phyloP scores from a whole-genome alignment of 2,329 filamentous ascomycete genomes.

The Chaetomiaceae sp. region DNA sequence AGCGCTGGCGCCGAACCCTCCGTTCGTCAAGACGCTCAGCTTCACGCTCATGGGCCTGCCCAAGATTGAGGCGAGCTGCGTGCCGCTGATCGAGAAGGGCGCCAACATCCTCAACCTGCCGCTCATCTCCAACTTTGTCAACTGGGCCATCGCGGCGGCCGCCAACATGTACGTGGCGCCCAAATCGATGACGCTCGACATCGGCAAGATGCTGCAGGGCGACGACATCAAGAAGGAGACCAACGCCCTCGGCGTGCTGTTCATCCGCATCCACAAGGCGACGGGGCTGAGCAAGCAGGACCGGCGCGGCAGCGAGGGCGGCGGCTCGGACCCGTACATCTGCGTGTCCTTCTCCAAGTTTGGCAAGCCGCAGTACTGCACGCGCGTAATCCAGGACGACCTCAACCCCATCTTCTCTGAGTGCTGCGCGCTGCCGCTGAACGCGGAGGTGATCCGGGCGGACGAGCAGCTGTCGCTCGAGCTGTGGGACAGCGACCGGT shows the following conservation, averaged over 20 bases:
- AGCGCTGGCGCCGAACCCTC: slow-evolving; percentile 82
- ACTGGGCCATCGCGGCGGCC: slow-evolving; percentile 84
- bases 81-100: slow-evolving; percentile 85
- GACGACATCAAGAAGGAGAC: slow-evolving; percentile 90
- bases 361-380: slow-evolving; percentile 96
- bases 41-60: slow-evolving; percentile 93
- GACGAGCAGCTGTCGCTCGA: slow-evolving; percentile 91
- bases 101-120: slow-evolving; percentile 89
- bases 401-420: slow-evolving; percentile 92
- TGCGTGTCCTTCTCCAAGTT: slow-evolving; percentile 95
- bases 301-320: slow-evolving; percentile 68
- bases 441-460: slow-evolving; percentile 82
- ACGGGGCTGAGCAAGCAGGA: slow-evolving; percentile 89
- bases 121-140: slow-evolving; percentile 92
- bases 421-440: slow-evolving; percentile 77
- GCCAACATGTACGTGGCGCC: slow-evolving; percentile 89
- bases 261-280: slow-evolving; percentile 85
- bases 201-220: slow-evolving; percentile 83
- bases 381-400: slow-evolving; percentile 89
- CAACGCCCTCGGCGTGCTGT: slow-evolving; percentile 79
- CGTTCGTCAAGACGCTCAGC: slow-evolving; percentile 85
- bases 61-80: slow-evolving; percentile 81
- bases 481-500: slow-evolving; percentile 92
- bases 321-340: slow-evolving; percentile 92
- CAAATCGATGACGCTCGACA: slow-evolving; percentile 86